Evolutionary conservation across 75 land plant genomes (phyloP).

Genomic region (Sequoiadendron giganteum): DNA sequence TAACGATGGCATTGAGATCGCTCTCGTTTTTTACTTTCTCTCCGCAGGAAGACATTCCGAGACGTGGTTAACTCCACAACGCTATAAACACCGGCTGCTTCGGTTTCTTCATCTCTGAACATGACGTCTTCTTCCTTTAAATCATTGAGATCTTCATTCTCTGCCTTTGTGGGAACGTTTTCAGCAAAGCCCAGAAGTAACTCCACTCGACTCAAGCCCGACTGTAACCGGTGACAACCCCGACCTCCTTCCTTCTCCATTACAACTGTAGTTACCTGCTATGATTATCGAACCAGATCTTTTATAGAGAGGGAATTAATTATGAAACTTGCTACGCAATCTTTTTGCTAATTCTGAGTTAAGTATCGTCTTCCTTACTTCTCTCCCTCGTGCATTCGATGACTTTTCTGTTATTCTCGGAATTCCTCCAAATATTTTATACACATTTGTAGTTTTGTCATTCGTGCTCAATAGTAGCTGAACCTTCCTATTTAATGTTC

Average conservation of each 20-base stretch:
- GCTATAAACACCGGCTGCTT: not conserved
- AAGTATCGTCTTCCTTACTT: no score
- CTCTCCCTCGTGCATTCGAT: no score
- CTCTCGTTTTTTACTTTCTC: not conserved
- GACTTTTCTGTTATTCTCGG: no score
- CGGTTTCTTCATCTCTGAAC: not conserved
- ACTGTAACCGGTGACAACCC: not conserved
- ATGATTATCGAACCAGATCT: no score
- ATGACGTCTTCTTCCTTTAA: not conserved
- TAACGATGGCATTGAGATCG: not conserved
- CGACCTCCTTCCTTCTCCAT: not conserved
- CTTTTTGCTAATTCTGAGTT: no score
- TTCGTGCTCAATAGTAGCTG: no score
- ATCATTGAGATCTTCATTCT: not conserved
- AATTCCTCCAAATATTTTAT: no score
- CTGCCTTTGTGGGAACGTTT: not conserved
- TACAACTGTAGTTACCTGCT: not conserved
- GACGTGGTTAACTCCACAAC: not conserved
- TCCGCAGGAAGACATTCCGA: not conserved
- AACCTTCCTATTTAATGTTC: no score
- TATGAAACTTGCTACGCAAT: no score
- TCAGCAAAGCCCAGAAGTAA: slow-evolving; percentile 16
- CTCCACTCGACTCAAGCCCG: slow-evolving; percentile 14
- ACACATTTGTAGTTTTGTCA: no score
- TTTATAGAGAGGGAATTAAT: no score